Evolutionary conservation across 192 early-diverging fungal genomes (phyloP).

Genomic region (Diversispora epigaea): DNA sequence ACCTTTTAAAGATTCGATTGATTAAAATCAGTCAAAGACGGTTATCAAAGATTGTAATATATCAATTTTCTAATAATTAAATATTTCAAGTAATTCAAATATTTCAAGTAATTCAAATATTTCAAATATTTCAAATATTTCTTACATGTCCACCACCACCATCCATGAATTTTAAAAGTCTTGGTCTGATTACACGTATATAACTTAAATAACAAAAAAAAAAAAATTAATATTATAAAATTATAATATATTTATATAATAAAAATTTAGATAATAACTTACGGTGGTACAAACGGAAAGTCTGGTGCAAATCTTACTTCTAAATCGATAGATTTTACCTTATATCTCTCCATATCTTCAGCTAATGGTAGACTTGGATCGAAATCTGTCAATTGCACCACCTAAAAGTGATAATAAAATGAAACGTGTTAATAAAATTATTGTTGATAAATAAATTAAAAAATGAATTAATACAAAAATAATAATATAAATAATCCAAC

Average conservation of each 20-base stretch:
- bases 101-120: background rate
- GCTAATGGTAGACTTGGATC: conserved; percentile 32
- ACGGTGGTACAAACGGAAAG: conserved; percentile 37
- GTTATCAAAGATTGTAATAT: background rate
- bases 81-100: background rate
- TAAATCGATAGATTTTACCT: conserved; percentile 34
- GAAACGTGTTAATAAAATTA: background rate
- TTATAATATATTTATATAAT: background rate
- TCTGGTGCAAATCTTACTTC: conserved; percentile 40
- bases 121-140: too few relatives aligned
- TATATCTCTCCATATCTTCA: conserved; percentile 32
- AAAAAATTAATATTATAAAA: background rate
- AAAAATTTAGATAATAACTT: conserved; percentile 1
- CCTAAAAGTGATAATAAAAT: background rate
- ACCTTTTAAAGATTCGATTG: conserved; percentile 13
- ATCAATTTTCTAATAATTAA: background rate
- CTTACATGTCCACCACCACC: conserved; percentile 49
- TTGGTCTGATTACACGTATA: conserved; percentile 42
- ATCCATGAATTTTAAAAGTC: conserved; percentile 42
- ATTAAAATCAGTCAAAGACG: background rate
- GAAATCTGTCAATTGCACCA: conserved; percentile 35
- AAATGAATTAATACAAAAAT: background rate
- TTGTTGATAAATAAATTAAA: too few relatives aligned
- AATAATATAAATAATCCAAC: background rate
- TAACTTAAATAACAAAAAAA: conserved; percentile 28